Conservation (phyloP, 2,329 filamentous ascomycete genomes). For the Pseudogymnoascus sp. region DNA sequence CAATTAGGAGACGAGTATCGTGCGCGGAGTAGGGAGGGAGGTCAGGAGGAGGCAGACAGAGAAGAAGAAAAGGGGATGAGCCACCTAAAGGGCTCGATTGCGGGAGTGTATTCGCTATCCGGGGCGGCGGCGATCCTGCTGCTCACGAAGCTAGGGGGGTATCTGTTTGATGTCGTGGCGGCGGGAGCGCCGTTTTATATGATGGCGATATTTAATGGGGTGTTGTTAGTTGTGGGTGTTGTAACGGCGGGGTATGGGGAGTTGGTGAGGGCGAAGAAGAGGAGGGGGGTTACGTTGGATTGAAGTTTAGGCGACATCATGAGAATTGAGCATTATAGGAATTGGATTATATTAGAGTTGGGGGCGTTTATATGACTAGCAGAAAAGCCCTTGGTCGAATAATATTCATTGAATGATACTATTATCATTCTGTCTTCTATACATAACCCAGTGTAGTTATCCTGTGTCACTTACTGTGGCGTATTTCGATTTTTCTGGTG, state of each 20-base stretch:
- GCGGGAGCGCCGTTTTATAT: slow-evolving; percentile 83
- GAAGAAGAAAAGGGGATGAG: slow-evolving; percentile 31
- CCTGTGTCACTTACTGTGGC: slow-evolving; percentile 5
- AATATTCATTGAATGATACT: no score
- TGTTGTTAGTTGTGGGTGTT: slow-evolving; percentile 49
- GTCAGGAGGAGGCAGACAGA: not conserved
- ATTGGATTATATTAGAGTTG: no score
- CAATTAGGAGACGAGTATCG: slow-evolving; percentile 17
- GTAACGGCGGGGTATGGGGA: slow-evolving; percentile 25
- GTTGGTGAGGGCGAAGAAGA: slow-evolving; percentile 13
- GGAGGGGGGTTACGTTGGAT: not conserved
- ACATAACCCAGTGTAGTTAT: no score
- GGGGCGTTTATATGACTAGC: not conserved
- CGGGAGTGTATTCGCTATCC: slow-evolving; percentile 85
- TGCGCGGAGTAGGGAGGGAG: not conserved
- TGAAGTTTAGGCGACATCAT: not conserved
- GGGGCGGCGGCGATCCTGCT: slow-evolving; percentile 85
- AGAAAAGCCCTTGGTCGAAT: no score
- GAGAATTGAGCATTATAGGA: not conserved
- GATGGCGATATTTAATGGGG: slow-evolving; percentile 79
- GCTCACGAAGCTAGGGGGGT: slow-evolving; percentile 83
- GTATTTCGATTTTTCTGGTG: not conserved
- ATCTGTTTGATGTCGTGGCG: slow-evolving; percentile 69
- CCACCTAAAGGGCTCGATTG: slow-evolving; percentile 80
- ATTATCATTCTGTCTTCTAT: no score